Percentiles rank a stretch among this genome's conserved stretches.
These are phyloP conservation scores for Eucalyptus coolabah DNA, from an alignment of 345 rosid genomes.

Conservation along the genomic window DNA sequence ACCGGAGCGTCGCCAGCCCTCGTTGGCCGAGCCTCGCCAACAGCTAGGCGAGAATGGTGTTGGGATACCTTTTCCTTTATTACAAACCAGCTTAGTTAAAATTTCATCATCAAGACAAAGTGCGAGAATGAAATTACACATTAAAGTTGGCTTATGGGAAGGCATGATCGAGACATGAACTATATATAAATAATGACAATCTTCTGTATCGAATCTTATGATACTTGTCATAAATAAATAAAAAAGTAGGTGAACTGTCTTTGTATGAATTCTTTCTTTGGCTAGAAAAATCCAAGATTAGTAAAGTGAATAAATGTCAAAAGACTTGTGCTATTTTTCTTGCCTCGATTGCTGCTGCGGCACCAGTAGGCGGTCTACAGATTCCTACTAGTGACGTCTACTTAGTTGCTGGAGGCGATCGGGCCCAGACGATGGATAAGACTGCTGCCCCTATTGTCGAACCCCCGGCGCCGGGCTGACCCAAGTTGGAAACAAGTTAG, in stretches of 20 bases:
- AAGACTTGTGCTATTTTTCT: not conserved
- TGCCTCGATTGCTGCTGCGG: no score
- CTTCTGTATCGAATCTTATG: not conserved
- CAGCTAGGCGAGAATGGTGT: not conserved
- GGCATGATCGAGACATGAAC: not conserved
- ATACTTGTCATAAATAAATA: not conserved
- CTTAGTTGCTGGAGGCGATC: no score
- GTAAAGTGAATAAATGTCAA: not conserved
- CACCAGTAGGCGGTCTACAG: no score
- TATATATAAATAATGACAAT: not conserved
- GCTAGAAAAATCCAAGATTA: not conserved
- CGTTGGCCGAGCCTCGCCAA: accelerated
- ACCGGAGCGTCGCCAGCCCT: accelerated
- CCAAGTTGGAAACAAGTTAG: no score
- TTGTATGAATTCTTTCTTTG: not conserved
- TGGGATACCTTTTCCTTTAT: not conserved
- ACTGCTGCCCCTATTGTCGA: no score
- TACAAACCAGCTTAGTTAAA: not conserved
- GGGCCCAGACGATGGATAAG: no score
- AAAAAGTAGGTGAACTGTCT: no score
- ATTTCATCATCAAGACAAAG: not conserved
- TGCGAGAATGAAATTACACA: not conserved
- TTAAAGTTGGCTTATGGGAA: not conserved
- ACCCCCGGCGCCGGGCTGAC: no score
- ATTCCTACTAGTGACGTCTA: no score